These are phyloP conservation scores for Allomyces macrogynus DNA, from an alignment of 192 early-diverging fungal species.

Conservation along the genomic window DNA sequence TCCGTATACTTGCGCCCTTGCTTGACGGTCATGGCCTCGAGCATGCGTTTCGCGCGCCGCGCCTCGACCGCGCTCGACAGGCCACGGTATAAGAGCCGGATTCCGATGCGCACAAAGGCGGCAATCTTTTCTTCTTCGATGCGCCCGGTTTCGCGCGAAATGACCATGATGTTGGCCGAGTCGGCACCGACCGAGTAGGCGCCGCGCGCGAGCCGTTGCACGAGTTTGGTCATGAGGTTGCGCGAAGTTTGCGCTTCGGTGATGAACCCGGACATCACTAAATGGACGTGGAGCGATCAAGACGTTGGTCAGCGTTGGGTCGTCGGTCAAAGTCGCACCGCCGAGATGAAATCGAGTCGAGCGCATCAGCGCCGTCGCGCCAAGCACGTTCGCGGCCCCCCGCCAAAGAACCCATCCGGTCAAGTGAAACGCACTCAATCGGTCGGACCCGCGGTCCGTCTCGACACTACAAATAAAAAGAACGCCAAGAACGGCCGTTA, in stretches of 20 bases:
- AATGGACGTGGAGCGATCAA: too few relatives aligned
- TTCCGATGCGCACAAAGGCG: slow-evolving; percentile 32
- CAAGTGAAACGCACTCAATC: too few relatives aligned
- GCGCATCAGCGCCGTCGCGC: too few relatives aligned
- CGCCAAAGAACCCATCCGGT: too few relatives aligned
- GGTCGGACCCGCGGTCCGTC: too few relatives aligned
- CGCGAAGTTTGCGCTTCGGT: slow-evolving; percentile 51
- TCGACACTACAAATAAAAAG: too few relatives aligned
- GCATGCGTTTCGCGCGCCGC: slow-evolving; percentile 5
- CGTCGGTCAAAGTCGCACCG: too few relatives aligned
- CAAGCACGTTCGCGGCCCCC: too few relatives aligned
- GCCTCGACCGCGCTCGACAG: neutral
- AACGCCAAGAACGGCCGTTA: too few relatives aligned
- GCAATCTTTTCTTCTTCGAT: slow-evolving; percentile 59
- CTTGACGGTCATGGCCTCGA: slow-evolving; percentile 29
- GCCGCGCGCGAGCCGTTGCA: slow-evolving; percentile 42
- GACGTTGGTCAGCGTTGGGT: too few relatives aligned
- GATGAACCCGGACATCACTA: slow-evolving; percentile 54
- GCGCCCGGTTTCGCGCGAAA: slow-evolving; percentile 43
- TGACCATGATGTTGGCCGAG: slow-evolving; percentile 56
- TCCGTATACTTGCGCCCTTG: slow-evolving; percentile 54
- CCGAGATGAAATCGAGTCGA: too few relatives aligned
- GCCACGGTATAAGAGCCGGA: neutral
- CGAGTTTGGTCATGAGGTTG: slow-evolving; percentile 44
- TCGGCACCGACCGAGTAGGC: slow-evolving; percentile 29